Evolutionary conservation across 306 rosid species (phyloP), one percentile per base, ranked within the genome.

Genomic region (Malus sieversii): DNA sequence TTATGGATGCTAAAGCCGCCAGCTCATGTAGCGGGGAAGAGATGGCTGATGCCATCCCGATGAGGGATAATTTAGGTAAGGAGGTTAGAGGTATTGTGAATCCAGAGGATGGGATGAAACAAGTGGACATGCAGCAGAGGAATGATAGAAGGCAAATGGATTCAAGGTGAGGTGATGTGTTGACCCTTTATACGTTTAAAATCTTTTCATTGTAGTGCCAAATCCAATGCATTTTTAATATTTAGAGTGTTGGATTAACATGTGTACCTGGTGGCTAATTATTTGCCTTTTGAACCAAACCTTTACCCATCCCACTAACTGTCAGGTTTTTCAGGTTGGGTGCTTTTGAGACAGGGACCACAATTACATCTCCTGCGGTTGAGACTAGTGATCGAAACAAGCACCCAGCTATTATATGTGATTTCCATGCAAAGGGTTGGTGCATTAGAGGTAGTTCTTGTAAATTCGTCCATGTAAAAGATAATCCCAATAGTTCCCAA

Each of bases 351-450:
- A 83, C 45, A 35, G 84, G 89, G 84, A 66, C 81, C 66, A 75
- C 74, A 76, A 81, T 76, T 80, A 70, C 59, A 64, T 78, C 96
- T 72, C 89, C 94, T 71, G 81, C 73, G 76, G 87, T 85, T 64
- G 90, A 82, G 71, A 83, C 71, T 76, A 85, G 77, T 64, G 89
- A 80, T 46, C 83, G 75, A 84, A 85, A 85, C 80, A 86, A 92
- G 73, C 85, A 81, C 23, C 87, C 84, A 10, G 84, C 84, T 33
- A 81, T 88, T 64, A 33, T 83, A 65, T 95, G 99, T 55, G 91
- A 80, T 62, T 92, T 92, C 82, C 92, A 81, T 71, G 90, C 97
- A 35, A 86, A 95, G 79, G 99, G 99, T 23, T 95, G 99, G 99
- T 95, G 99, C 80, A 89, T 92, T 76, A 86, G 84, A 83, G 97